A percentile compares a stretch with the other conserved stretches of the same genome.
Evolutionary conservation across 2,329 filamentous ascomycete genomes (phyloP).

Genomic region (Paecilomyces fulvus): DNA sequence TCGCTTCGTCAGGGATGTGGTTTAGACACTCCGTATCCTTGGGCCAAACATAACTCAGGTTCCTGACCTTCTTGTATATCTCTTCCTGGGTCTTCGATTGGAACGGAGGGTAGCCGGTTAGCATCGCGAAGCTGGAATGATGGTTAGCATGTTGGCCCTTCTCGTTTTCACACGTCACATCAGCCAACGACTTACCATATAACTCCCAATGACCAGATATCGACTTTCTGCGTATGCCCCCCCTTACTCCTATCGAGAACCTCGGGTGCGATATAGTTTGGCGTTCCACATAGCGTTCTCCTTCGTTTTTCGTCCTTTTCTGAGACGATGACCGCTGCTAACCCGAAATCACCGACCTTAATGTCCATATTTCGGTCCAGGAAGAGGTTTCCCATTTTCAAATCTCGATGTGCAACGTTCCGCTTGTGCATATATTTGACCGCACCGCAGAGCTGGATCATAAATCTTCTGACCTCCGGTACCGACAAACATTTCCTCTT

Average conservation of each 20-base stretch:
- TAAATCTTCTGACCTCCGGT: constrained; percentile 87
- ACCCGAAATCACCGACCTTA: constrained; percentile 94
- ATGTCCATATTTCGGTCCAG: constrained; percentile 92
- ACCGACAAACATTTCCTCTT: constrained; percentile 83
- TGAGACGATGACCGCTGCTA: constrained; percentile 84
- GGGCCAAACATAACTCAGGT: constrained; percentile 42
- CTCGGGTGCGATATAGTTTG: constrained; percentile 96
- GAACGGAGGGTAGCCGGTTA: constrained; percentile 92
- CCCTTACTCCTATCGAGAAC: constrained; percentile 90
- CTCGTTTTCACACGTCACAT: background rate
- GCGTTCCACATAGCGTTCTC: constrained; percentile 91
- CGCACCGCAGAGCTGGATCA: constrained; percentile 88
- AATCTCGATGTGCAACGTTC: constrained; percentile 90
- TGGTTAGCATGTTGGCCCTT: constrained; percentile 13
- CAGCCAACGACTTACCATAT: constrained; percentile 65
- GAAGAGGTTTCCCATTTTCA: constrained; percentile 98
- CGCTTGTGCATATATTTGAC: constrained; percentile 97
- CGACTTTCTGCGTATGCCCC: constrained; percentile 94
- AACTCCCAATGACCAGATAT: constrained; percentile 96
- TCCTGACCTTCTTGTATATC: constrained; percentile 43
- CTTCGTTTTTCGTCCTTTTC: constrained; percentile 79
- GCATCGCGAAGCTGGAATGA: constrained; percentile 70
- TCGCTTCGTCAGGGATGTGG: constrained; percentile 42
- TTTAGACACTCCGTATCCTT: constrained; percentile 35
- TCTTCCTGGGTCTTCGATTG: constrained; percentile 60